Conservation (phyloP, 305 asterid genomes). For the Solanum hybrid region DNA sequence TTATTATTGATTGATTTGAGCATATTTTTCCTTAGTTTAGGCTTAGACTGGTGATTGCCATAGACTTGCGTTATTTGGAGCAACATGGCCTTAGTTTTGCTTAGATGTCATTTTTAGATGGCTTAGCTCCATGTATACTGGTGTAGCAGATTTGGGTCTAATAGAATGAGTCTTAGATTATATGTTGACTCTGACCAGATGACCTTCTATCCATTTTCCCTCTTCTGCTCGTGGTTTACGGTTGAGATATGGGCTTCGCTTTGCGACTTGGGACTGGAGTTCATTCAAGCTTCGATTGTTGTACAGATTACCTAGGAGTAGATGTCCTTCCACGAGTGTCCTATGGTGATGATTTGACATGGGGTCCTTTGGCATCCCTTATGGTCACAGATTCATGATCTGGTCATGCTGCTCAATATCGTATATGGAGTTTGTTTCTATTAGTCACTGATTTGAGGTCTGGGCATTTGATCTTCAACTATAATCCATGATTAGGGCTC, state of each 20-base stretch:
- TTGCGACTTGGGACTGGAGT: background rate
- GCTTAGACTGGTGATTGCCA: background rate
- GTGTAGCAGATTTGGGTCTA: background rate
- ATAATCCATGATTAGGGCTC: background rate
- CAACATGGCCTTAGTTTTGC: background rate
- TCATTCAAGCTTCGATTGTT: background rate
- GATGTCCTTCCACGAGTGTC: background rate
- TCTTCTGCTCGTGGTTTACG: background rate
- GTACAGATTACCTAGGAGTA: background rate
- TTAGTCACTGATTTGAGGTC: background rate
- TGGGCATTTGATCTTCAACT: background rate
- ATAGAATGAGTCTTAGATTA: background rate
- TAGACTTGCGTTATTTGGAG: background rate
- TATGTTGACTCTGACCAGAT: background rate
- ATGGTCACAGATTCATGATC: background rate
- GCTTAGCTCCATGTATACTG: background rate
- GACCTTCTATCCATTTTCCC: background rate
- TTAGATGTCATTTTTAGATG: background rate
- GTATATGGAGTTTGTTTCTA: background rate
- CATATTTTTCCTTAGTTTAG: background rate
- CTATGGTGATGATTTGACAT: background rate
- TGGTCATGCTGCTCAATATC: background rate
- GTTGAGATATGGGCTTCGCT: background rate
- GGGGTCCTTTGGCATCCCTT: background rate
- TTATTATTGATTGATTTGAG: background rate